phyloP scores from a whole-genome alignment of 2,329 filamentous ascomycete species.

The Ceratocystis smalleyi region DNA sequence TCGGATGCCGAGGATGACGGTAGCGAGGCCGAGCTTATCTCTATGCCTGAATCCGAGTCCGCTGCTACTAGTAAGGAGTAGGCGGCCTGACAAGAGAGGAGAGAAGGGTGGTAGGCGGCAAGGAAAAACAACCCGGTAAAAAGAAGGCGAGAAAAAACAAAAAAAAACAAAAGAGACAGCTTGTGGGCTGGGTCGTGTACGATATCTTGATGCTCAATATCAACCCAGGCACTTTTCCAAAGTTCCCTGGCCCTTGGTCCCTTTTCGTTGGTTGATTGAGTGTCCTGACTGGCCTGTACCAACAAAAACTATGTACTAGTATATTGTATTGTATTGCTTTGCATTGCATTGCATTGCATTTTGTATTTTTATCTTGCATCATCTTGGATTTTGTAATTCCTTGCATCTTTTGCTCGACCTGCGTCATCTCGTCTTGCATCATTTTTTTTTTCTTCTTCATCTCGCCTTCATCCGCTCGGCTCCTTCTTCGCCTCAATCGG shows the following conservation, averaged over 20 bases:
- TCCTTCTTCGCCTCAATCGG: slow-evolving; percentile 32
- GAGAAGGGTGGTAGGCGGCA: background rate
- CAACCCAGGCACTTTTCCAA: background rate
- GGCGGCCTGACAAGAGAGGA: background rate
- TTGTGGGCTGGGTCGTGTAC: slow-evolving; percentile 1
- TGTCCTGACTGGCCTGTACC: background rate
- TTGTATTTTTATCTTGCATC: background rate
- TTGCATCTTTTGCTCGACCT: background rate
- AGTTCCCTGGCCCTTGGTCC: background rate
- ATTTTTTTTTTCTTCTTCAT: background rate
- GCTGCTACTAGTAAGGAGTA: background rate
- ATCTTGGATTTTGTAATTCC: background rate
- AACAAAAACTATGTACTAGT: background rate
- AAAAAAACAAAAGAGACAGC: background rate
- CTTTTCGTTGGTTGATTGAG: background rate
- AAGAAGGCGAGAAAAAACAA: background rate
- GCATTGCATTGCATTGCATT: background rate
- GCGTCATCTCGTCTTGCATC: background rate
- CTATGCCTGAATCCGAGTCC: slow-evolving; percentile 4
- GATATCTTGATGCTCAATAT: slow-evolving; percentile 11
- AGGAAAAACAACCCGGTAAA: background rate
- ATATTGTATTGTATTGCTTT: background rate
- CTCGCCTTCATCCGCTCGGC: background rate
- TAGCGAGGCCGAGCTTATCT: slow-evolving; percentile 9
- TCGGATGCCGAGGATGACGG: slow-evolving; percentile 5